Conservation (phyloP, 2,329 filamentous ascomycete species). For the Pleurostoma richardsiae region DNA sequence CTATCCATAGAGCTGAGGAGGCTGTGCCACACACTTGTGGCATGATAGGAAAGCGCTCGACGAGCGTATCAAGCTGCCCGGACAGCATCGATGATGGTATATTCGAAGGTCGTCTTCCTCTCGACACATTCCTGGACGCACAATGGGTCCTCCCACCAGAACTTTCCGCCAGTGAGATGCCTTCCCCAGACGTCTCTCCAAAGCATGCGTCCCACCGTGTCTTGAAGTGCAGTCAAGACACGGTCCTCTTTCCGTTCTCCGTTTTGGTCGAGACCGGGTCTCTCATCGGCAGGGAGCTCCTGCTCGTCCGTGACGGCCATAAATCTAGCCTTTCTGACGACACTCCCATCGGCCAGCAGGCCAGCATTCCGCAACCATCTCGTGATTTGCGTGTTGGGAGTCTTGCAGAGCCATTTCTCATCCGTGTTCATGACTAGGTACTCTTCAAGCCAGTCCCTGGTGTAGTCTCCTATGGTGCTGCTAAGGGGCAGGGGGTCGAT, state of each 20-base stretch:
- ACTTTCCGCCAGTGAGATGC: constrained; percentile 40
- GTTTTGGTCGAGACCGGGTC: constrained; percentile 8
- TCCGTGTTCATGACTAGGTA: constrained; percentile 56
- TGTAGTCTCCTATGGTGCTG: constrained; percentile 48
- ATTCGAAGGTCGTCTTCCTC: constrained; percentile 54
- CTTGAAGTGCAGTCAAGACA: constrained; percentile 29
- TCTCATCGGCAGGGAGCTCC: neutral
- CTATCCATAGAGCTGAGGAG: too few species aligned
- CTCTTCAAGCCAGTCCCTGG: constrained; percentile 58
- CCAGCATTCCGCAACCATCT: constrained; percentile 53
- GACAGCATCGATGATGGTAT: constrained; percentile 46
- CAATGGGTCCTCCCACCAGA: constrained; percentile 59
- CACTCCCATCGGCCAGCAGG: constrained; percentile 42
- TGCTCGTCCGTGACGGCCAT: constrained; percentile 29
- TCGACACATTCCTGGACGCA: constrained; percentile 51
- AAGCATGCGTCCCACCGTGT: constrained; percentile 48
- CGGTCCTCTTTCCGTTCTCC: constrained; percentile 29
- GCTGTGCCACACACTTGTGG: too few species aligned
- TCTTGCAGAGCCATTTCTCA: constrained; percentile 51
- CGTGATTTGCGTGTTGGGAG: constrained; percentile 53
- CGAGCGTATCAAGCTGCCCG: too few species aligned
- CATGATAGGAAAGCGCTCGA: too few species aligned
- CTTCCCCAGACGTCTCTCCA: constrained; percentile 59
- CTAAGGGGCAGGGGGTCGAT: constrained; percentile 58
- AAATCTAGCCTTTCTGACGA: constrained; percentile 42